A percentile compares a stretch with the other conserved stretches of the same genome.
phyloP scores from a whole-genome alignment of 2,329 filamentous ascomycete genomes.

The Penicillium sp. region DNA sequence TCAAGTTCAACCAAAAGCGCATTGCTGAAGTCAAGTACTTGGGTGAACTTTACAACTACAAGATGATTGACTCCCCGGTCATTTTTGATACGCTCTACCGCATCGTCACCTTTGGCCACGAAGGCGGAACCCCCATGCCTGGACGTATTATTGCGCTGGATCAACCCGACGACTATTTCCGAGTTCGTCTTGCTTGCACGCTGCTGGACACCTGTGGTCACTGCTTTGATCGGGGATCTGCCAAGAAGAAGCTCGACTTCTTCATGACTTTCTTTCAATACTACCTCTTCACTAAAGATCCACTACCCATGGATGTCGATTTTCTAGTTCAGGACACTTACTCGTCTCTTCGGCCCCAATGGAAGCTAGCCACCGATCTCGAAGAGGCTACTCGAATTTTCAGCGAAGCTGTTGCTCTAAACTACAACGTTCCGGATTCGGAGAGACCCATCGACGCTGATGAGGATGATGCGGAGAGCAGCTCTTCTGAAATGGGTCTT shows the following conservation, averaged over 20 bases:
- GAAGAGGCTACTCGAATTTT: slow-evolving; percentile 84
- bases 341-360: slow-evolving; percentile 80
- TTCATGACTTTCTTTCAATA: slow-evolving; percentile 95
- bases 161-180: slow-evolving; percentile 91
- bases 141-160: slow-evolving; percentile 78
- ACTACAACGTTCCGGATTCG: slow-evolving; percentile 76
- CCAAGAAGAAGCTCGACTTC: slow-evolving; percentile 96
- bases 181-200: slow-evolving; percentile 84
- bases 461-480: slow-evolving; percentile 70
- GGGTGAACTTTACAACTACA: slow-evolving; percentile 95
- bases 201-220: slow-evolving; percentile 93
- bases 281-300: slow-evolving; percentile 87
- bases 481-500: slow-evolving; percentile 74
- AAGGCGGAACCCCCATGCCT: slow-evolving; percentile 75
- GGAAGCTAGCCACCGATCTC: slow-evolving; percentile 79
- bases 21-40: slow-evolving; percentile 96
- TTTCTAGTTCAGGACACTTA: slow-evolving; percentile 95
- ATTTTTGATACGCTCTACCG: slow-evolving; percentile 96
- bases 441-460: slow-evolving; percentile 71
- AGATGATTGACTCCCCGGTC: slow-evolving; percentile 91
- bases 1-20: slow-evolving; percentile 92
- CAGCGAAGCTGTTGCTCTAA: slow-evolving; percentile 82
- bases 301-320: slow-evolving; percentile 93
- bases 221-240: slow-evolving; percentile 90
- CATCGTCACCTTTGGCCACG: slow-evolving; percentile 89